Conservation (phyloP, 768 basidiomycete species). For the Podaxis rugospora region DNA sequence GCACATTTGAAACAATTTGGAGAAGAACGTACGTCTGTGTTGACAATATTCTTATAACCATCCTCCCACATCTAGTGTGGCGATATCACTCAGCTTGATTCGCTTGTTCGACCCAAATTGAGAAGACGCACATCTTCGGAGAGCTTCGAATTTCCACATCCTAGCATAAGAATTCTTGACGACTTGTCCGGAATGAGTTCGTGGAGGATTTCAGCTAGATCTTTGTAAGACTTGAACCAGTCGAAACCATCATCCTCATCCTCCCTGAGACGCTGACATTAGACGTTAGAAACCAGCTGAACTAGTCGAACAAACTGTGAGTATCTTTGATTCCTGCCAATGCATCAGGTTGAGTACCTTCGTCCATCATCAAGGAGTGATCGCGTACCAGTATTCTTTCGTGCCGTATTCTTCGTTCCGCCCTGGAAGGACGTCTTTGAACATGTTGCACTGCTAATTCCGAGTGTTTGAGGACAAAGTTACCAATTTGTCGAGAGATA, state of each 20-base stretch:
- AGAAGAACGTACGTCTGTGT: conserved; percentile 56
- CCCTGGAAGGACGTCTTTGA: conserved; percentile 38
- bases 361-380: background rate
- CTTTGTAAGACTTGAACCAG: conserved; percentile 83
- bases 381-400: conserved; percentile 61
- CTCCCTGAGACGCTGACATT: conserved; percentile 38
- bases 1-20: background rate
- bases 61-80: conserved; percentile 75
- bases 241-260: conserved; percentile 60
- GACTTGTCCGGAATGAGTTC: conserved; percentile 58
- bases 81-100: background rate
- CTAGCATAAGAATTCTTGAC: conserved; percentile 71
- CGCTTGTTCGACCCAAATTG: background rate
- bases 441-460: conserved; percentile 3
- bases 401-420: conserved; percentile 68
- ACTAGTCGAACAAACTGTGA: conserved; percentile 40
- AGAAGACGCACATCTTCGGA: conserved; percentile 61
- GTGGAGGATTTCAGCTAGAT: conserved; percentile 59
- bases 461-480: too few relatives aligned
- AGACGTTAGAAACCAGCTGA: background rate
- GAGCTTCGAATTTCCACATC: conserved; percentile 79
- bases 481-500: too few relatives aligned
- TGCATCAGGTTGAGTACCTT: background rate
- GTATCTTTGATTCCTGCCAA: conserved; percentile 64
- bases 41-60: conserved; percentile 76